phyloP scores from a whole-genome alignment of 768 basidiomycete species.

The Gyrodon lividus region DNA sequence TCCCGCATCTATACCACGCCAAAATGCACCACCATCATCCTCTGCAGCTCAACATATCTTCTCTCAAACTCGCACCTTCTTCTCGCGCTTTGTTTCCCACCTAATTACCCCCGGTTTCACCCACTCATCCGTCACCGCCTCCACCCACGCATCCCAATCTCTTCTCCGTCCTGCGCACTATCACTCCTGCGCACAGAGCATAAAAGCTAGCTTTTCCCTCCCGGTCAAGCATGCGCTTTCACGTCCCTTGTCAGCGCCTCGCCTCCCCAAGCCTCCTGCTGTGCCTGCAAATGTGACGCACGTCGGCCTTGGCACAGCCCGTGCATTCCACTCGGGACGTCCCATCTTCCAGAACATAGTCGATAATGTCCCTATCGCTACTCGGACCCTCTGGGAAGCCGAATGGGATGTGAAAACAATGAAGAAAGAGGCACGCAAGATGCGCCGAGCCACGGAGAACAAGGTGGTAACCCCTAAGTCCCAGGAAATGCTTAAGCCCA shows the following conservation, averaged over 20 bases:
- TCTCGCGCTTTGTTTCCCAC: constrained; percentile 55
- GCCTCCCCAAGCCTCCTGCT: constrained; percentile 55
- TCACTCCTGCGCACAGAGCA: constrained; percentile 31
- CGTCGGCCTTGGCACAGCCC: constrained; percentile 72
- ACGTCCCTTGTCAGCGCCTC: constrained; percentile 42
- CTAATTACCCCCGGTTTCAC: constrained; percentile 55
- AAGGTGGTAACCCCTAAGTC: constrained; percentile 16
- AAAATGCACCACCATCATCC: constrained; percentile 29
- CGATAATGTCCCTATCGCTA: constrained; percentile 76
- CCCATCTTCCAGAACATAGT: constrained; percentile 79
- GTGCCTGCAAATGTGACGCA: constrained; percentile 55
- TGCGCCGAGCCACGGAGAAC: constrained; percentile 23
- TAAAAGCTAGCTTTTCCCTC: constrained; percentile 57
- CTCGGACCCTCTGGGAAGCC: constrained; percentile 70
- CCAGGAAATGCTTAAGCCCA: constrained; percentile 31
- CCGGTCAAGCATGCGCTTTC: constrained; percentile 53
- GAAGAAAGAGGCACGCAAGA: constrained; percentile 38
- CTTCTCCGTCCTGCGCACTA: constrained; percentile 13
- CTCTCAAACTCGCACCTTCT: constrained; percentile 50
- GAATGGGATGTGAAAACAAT: constrained; percentile 62
- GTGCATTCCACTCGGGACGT: constrained; percentile 71
- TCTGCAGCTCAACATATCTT: constrained; percentile 46
- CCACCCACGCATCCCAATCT: constrained; percentile 6
- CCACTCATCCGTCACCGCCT: constrained; percentile 28
- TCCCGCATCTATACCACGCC: constrained; percentile 38